These are phyloP conservation scores for Peniophora sp. DNA, from an alignment of 1,284 basidiomycete species.

Conservation along the genomic window DNA sequence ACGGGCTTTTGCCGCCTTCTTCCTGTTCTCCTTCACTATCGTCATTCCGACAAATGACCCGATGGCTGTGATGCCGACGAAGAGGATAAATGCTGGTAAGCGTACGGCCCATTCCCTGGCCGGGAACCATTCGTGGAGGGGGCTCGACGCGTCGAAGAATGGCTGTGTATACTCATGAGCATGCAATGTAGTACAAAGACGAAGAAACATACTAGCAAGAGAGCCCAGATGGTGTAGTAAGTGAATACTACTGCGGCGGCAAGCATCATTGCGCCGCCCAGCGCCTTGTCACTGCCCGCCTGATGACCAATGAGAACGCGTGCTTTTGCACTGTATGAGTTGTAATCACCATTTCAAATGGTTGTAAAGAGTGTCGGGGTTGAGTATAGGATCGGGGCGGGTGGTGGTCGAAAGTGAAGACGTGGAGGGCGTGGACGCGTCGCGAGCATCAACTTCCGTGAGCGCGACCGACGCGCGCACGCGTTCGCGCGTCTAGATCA, in stretches of 20 bases:
- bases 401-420: background rate
- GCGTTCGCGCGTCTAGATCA: too few species aligned
- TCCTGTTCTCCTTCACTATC: slow-evolving; percentile 67
- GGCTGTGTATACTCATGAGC: slow-evolving; percentile 43
- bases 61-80: slow-evolving; percentile 71
- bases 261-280: slow-evolving; percentile 77
- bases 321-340: background rate
- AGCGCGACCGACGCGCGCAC: too few species aligned
- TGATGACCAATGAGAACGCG: slow-evolving; percentile 20
- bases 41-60: slow-evolving; percentile 75
- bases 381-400: background rate
- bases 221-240: slow-evolving; percentile 89
- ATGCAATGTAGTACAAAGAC: background rate
- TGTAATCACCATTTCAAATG: slow-evolving; percentile 5
- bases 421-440: too few species aligned
- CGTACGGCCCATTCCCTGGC: slow-evolving; percentile 87
- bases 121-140: slow-evolving; percentile 76
- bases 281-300: slow-evolving; percentile 74
- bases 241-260: slow-evolving; percentile 70
- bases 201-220: slow-evolving; percentile 61
- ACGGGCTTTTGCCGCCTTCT: slow-evolving; percentile 49
- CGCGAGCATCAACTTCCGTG: too few species aligned
- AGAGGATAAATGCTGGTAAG: slow-evolving; percentile 75
- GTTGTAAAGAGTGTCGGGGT: background rate
- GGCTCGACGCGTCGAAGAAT: slow-evolving; percentile 69